These are phyloP conservation scores for Cryphonectria parasitica DNA, from an alignment of 2,329 filamentous ascomycete species.

Conservation along the genomic window DNA sequence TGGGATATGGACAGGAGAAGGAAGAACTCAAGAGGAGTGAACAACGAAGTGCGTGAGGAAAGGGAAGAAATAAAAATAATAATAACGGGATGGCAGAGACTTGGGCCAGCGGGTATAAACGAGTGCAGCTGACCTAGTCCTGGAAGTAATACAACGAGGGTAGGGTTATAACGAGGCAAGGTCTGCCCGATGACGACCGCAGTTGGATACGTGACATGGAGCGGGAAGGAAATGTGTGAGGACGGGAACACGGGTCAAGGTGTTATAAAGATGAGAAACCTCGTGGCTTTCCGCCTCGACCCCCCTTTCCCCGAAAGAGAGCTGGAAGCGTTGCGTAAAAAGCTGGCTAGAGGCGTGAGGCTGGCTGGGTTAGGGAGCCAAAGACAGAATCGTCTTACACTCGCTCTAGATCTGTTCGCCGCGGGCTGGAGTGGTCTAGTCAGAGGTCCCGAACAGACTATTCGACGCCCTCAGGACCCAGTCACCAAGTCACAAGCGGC, in stretches of 20 bases:
- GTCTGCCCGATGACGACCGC: conserved; percentile 14
- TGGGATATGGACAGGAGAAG: not conserved
- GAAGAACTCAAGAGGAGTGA: not conserved
- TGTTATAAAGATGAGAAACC: conserved; percentile 25
- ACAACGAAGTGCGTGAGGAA: not conserved
- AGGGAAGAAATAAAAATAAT: not conserved
- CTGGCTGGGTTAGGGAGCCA: conserved; percentile 23
- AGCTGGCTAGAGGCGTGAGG: conserved; percentile 14
- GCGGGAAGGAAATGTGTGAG: conserved; percentile 7
- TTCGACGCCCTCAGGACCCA: conserved; percentile 23
- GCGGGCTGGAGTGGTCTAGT: conserved; percentile 19
- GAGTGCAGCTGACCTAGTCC: conserved; percentile 8
- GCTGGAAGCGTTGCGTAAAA: not conserved
- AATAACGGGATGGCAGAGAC: not conserved
- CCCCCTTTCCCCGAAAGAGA: conserved; percentile 14
- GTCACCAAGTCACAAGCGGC: conserved; percentile 16
- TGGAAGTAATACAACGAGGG: conserved; percentile 11
- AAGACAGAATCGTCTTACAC: conserved; percentile 22
- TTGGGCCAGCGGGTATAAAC: conserved; percentile 16
- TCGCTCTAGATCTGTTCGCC: conserved; percentile 14
- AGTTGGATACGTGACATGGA: conserved; percentile 14
- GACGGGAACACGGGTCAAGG: conserved; percentile 22
- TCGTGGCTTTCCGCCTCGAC: conserved; percentile 9
- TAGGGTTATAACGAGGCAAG: conserved; percentile 16
- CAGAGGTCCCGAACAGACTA: conserved; percentile 13